A percentile compares a stretch with the other conserved stretches of the same genome.
Conservation (phyloP, 345 rosid genomes). For the Hypericum perforatum region DNA sequence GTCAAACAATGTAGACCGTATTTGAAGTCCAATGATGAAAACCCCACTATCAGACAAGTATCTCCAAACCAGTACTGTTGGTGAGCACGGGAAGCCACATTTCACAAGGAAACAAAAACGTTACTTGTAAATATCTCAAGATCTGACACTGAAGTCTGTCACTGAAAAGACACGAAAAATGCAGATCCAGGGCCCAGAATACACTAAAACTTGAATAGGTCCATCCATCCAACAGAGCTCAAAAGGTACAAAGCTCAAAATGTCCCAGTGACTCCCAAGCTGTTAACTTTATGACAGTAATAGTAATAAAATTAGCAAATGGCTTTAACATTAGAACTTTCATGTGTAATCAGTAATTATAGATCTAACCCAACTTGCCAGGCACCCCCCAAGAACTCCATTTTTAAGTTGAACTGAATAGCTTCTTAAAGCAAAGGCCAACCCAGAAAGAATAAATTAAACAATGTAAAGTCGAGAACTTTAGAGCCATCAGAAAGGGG, state of each 20-base stretch:
- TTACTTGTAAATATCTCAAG: slow-evolving; percentile 1
- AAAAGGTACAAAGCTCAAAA: slow-evolving; percentile 21
- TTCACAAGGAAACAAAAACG: background rate
- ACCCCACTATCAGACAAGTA: background rate
- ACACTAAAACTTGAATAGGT: slow-evolving; percentile 9
- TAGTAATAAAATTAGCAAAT: background rate
- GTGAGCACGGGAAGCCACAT: background rate
- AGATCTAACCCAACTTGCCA: slow-evolving; percentile 24
- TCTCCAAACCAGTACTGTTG: too few species aligned
- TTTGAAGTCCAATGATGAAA: too few species aligned
- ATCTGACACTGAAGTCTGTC: slow-evolving; percentile 12
- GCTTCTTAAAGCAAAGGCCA: background rate
- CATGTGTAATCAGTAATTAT: slow-evolving; percentile 8
- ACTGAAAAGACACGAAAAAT: slow-evolving; percentile 17
- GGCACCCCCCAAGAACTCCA: too few species aligned
- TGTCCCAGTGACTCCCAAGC: slow-evolving; percentile 7
- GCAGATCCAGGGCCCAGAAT: slow-evolving; percentile 7
- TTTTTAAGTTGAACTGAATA: background rate
- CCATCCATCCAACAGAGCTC: slow-evolving; percentile 1
- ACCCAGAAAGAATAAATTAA: background rate
- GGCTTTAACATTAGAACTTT: background rate
- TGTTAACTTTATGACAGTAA: slow-evolving; percentile 8
- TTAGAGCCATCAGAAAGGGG: background rate
- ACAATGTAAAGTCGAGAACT: too few species aligned
- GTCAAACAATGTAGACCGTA: too few species aligned